Conservation (phyloP, 352 stramenopile species). For the Pythium chondricola region DNA sequence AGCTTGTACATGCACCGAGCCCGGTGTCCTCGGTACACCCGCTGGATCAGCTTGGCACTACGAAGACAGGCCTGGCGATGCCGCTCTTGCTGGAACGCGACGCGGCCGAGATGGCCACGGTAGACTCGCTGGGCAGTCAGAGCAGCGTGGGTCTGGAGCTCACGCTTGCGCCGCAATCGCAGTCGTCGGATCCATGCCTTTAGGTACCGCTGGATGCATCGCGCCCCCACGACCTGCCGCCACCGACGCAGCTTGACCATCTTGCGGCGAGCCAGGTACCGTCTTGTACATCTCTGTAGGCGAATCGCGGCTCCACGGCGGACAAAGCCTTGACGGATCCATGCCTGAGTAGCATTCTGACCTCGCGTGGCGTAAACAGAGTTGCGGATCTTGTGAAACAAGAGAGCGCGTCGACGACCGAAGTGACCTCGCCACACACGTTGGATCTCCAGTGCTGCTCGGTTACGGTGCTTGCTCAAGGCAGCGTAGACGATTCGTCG, state of each 20-base stretch:
- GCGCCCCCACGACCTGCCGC: constrained; percentile 31
- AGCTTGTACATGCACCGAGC: constrained; percentile 24
- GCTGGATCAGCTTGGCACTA: constrained; percentile 29
- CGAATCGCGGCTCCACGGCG: constrained; percentile 31
- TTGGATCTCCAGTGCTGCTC: constrained; percentile 33
- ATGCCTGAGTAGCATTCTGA: constrained; percentile 44
- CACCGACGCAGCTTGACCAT: constrained; percentile 42
- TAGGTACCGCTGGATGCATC: constrained; percentile 48
- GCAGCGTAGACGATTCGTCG: constrained; percentile 22
- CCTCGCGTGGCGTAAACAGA: constrained; percentile 38
- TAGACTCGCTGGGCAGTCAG: constrained; percentile 38
- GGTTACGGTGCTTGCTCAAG: constrained; percentile 23
- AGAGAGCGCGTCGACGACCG: constrained; percentile 38
- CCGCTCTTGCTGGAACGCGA: constrained; percentile 21
- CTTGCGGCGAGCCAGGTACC: constrained; percentile 27
- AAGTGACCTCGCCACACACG: constrained; percentile 37
- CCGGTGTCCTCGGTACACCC: constrained; percentile 32
- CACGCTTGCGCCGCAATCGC: constrained; percentile 23
- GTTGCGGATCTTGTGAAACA: constrained; percentile 67
- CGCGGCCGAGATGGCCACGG: constrained; percentile 31
- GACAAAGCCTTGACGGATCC: constrained; percentile 44
- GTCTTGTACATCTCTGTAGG: constrained; percentile 46
- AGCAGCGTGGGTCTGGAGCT: constrained; percentile 29
- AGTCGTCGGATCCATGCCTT: constrained; percentile 41
- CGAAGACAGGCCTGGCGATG: constrained; percentile 24